Evolutionary conservation across 176 grass and related monocot genomes (phyloP).

Genomic region (Oryza longistaminata): DNA sequence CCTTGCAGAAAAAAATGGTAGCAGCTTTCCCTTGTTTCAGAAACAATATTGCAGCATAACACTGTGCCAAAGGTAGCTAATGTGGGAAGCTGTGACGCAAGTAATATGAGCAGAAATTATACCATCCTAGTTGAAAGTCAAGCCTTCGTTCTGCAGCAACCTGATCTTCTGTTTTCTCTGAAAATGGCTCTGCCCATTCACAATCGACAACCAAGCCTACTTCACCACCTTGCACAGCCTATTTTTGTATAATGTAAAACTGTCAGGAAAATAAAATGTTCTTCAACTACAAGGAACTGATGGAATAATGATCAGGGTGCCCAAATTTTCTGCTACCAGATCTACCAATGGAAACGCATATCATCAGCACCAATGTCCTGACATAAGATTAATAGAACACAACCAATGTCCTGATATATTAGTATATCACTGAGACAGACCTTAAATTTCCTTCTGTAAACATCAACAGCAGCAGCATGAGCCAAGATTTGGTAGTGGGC

Average conservation of each 20-base stretch:
- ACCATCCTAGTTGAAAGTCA: slow-evolving; percentile 99
- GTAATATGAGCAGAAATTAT: slow-evolving; percentile 12
- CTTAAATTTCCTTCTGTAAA: slow-evolving; percentile 93
- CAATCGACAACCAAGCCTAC: slow-evolving; percentile 89
- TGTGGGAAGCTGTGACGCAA: background rate
- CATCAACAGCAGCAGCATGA: slow-evolving; percentile 81
- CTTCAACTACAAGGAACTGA: slow-evolving; percentile 4
- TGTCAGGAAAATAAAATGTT: slow-evolving; percentile 36
- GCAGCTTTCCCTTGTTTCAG: background rate
- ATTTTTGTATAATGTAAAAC: slow-evolving; percentile 37
- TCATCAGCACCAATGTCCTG: background rate
- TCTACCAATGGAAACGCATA: background rate
- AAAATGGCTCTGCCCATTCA: slow-evolving; percentile 96
- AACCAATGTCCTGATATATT: background rate
- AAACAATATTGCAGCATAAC: background rate
- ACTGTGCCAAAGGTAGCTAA: background rate
- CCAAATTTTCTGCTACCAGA: background rate
- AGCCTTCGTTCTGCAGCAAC: slow-evolving; percentile 70
- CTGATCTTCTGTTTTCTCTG: slow-evolving; percentile 74
- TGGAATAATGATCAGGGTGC: background rate
- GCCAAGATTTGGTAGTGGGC: slow-evolving; percentile 92
- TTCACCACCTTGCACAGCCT: slow-evolving; percentile 88
- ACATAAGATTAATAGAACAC: background rate
- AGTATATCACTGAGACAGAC: slow-evolving; percentile 19
- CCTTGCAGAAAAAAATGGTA: background rate